These are phyloP conservation scores for Exobasidium rhododendri DNA, from an alignment of 1,284 basidiomycete genomes.

Conservation along the genomic window DNA sequence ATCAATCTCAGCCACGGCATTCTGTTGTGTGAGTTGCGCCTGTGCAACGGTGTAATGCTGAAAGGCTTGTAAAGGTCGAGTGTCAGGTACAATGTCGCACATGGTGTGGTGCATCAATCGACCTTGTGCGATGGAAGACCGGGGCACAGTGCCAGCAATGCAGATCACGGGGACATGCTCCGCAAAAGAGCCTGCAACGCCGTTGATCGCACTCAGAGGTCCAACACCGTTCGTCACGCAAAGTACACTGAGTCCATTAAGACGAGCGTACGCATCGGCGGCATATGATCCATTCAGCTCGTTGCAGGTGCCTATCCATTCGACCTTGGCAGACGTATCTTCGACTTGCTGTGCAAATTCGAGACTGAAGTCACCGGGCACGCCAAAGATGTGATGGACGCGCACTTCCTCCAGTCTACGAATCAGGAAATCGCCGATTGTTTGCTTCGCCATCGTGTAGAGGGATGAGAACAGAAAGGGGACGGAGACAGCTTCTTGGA, in stretches of 20 bases:
- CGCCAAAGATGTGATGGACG: conserved; percentile 71
- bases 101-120: conserved; percentile 56
- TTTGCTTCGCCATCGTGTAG: too few relatives aligned
- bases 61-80: too few relatives aligned
- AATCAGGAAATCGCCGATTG: too few relatives aligned
- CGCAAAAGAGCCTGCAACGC: conserved; percentile 61
- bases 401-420: conserved; percentile 44
- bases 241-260: conserved; percentile 18
- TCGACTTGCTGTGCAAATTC: conserved; percentile 72
- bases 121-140: conserved; percentile 70
- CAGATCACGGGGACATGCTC: conserved; percentile 91
- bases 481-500: too few relatives aligned
- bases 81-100: conserved; percentile 59
- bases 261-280: conserved; percentile 18
- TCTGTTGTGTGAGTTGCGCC: conserved; percentile 67
- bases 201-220: conserved; percentile 63
- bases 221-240: conserved; percentile 76
- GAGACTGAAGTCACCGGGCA: conserved; percentile 91
- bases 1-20: conserved; percentile 68
- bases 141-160: conserved; percentile 82
- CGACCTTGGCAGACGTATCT: conserved; percentile 67
- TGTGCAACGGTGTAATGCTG: too few relatives aligned
- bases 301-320: conserved; percentile 74
- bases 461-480: too few relatives aligned
- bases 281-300: conserved; percentile 56